Percentiles rank a stretch among this genome's conserved stretches.
Conservation (phyloP, 1,284 basidiomycete genomes). For the Ceratobasidium sp. region DNA sequence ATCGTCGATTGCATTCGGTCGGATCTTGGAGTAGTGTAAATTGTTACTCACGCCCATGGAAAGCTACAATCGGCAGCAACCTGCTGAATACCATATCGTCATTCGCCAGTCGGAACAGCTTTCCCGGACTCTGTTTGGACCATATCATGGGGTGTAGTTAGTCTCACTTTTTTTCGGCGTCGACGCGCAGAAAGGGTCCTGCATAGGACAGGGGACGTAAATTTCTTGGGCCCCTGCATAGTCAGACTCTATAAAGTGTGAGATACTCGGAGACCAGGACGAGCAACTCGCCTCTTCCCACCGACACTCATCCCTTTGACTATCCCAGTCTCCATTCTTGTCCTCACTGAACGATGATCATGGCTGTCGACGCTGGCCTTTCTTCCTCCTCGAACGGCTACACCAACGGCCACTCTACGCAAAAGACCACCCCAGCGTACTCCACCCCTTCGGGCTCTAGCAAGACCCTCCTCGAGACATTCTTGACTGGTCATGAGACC, state of each 20-base stretch:
- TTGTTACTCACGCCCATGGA: slow-evolving; percentile 22
- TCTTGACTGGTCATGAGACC: slow-evolving; percentile 32
- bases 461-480: slow-evolving; percentile 40
- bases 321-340: slow-evolving; percentile 30
- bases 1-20: slow-evolving; percentile 30
- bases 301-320: slow-evolving; percentile 27
- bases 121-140: slow-evolving; percentile 18
- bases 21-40: slow-evolving; percentile 29
- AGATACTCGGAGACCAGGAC: not conserved
- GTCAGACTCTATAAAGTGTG: not conserved
- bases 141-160: slow-evolving; percentile 26
- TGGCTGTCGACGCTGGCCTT: slow-evolving; percentile 32
- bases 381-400: slow-evolving; percentile 17
- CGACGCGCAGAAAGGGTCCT: not conserved
- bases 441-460: not conserved
- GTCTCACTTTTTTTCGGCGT: slow-evolving; percentile 13
- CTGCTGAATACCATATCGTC: slow-evolving; percentile 8
- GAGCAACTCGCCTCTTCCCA: slow-evolving; percentile 15
- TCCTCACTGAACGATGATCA: slow-evolving; percentile 18
- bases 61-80: not conserved
- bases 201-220: slow-evolving; percentile 1
- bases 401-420: slow-evolving; percentile 12
- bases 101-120: slow-evolving; percentile 10
- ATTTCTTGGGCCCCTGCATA: not conserved
- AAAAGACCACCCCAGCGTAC: slow-evolving; percentile 10